Evolutionary conservation across 164 flowering plant genomes (phyloP), one percentile per base, ranked within the genome.

Genomic region (Aristolochia contorta): DNA sequence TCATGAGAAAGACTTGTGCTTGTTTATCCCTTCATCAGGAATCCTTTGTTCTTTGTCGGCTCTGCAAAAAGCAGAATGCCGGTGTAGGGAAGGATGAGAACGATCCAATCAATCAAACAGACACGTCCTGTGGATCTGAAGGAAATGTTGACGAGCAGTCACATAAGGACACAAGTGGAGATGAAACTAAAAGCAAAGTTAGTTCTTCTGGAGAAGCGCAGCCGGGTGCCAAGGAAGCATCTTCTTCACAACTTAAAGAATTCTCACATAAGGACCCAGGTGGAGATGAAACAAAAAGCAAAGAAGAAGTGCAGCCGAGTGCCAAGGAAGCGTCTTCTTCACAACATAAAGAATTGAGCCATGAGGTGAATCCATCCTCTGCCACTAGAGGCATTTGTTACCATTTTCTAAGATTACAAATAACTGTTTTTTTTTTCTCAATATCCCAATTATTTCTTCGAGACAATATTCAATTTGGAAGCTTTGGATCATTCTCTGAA

Each of bases 21-120:
- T 37, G 43, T 37, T 37, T 37, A n/a, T 37, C 43, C 43, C 12
- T 37, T 3, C 3, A 10, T 37, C 43, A 61, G 64, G 56, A 61
- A 51, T 25, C 64, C 22, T 61, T 61, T 61, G 57, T 51, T 32
- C 57, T 61, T 22, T 61, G 64, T 41, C 64, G 64, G 22, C 64
- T 61, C 16, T 61, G 56, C 56, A 61, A 50, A 20, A 50, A 51
- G 27, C 47, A 50, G 16, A 43, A 19, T 24, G 30, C 56, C 25
- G 24, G 43, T 51, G 6, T 22, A 18, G 30, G n/a, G 41, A 61
- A 47, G 27, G 33, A 41, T 47, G 15, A 58, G 47, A 14, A 22
- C 16, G 61, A 37, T 30, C n/a, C 33, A 25, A 3, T 21, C 47
- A 51, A 25, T 47, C 53, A 59, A 27, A 47, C 20, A 5, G 23